These are phyloP conservation scores for Pseudogymnoascus sp. DNA, from an alignment of 2,329 filamentous ascomycete genomes.

Conservation along the genomic window DNA sequence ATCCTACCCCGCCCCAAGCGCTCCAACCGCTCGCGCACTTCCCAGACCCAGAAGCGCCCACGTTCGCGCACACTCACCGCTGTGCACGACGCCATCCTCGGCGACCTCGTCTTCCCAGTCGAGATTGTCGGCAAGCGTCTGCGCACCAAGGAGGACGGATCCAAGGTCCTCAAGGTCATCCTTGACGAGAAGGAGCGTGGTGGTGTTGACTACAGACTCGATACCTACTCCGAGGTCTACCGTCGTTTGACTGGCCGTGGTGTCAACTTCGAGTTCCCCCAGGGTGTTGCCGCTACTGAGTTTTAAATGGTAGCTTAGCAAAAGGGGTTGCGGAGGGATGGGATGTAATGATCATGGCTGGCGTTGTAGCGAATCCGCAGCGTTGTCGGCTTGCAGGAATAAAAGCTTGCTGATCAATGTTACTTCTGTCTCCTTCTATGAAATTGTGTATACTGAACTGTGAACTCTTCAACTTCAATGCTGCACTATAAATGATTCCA, in stretches of 20 bases:
- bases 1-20: slow-evolving; percentile 98
- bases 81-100: slow-evolving; percentile 96
- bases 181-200: slow-evolving; percentile 99
- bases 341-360: slow-evolving; percentile 8
- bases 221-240: slow-evolving; percentile 99
- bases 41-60: slow-evolving; percentile 97
- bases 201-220: slow-evolving; percentile 97
- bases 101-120: slow-evolving; percentile 97
- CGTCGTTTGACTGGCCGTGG: slow-evolving; percentile 91
- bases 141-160: slow-evolving; percentile 97
- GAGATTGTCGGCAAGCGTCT: slow-evolving; percentile 99
- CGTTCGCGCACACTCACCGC: slow-evolving; percentile 96
- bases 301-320: slow-evolving; percentile 54
- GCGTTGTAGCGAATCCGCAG: slow-evolving; percentile 4
- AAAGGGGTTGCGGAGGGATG: slow-evolving; percentile 7
- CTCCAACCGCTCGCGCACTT: slow-evolving; percentile 91
- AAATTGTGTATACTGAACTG: neutral
- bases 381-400: slow-evolving; percentile 7
- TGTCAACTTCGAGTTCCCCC: slow-evolving; percentile 98
- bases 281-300: slow-evolving; percentile 61
- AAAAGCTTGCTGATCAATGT: slow-evolving; percentile 8
- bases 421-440: neutral
- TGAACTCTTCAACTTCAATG: neutral
- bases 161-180: slow-evolving; percentile 97
- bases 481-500: neutral